These are phyloP conservation scores for Solanum rostratum DNA, from an alignment of 257 asterid genomes.

Conservation along the genomic window DNA sequence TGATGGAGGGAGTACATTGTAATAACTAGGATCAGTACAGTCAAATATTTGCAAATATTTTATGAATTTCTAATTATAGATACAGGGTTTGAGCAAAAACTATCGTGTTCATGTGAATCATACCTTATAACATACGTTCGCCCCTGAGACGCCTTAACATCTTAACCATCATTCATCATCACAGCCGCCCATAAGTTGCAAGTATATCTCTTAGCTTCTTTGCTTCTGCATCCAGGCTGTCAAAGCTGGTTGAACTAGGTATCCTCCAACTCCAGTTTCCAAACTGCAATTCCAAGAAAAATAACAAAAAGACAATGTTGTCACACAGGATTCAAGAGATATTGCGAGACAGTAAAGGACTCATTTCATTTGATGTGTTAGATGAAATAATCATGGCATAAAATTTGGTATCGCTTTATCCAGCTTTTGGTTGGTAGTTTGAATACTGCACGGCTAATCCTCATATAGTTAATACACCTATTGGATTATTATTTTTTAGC, in stretches of 20 bases:
- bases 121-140: background rate
- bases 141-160: background rate
- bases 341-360: background rate
- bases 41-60: background rate
- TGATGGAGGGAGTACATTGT: background rate
- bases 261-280: slow-evolving; percentile 99
- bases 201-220: slow-evolving; percentile 54
- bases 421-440: background rate
- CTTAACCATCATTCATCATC: background rate
- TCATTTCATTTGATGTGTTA: background rate
- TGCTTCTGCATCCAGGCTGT: slow-evolving; percentile 58
- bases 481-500: background rate
- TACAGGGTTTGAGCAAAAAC: background rate
- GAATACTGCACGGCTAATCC: background rate
- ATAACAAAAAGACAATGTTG: background rate
- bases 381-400: background rate
- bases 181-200: slow-evolving; percentile 54
- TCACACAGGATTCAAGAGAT: background rate
- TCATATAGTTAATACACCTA: background rate
- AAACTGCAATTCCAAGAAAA: slow-evolving; percentile 28
- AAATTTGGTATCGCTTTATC: background rate
- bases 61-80: background rate
- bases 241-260: slow-evolving; percentile 57
- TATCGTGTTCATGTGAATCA: background rate
- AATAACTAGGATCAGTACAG: background rate